Percentiles rank a stretch among this genome's conserved stretches.
These are phyloP conservation scores for Crotalaria pallida DNA, from an alignment of 306 rosid species.

Conservation along the genomic window DNA sequence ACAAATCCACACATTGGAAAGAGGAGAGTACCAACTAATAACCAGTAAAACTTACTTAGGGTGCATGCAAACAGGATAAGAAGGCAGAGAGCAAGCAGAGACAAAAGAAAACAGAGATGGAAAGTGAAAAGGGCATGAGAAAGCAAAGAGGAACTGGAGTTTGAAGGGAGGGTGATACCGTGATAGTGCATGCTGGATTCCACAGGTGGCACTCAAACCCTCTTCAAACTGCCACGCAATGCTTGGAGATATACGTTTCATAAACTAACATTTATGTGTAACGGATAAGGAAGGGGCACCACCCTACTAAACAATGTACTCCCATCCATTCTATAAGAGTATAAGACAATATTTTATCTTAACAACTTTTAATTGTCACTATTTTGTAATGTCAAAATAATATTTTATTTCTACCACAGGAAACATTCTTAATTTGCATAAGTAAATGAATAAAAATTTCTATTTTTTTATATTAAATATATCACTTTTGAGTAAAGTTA, in stretches of 20 bases:
- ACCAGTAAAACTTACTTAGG: neutral
- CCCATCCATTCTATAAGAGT: no score
- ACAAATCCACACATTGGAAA: neutral
- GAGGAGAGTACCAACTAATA: neutral
- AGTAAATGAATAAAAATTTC: no score
- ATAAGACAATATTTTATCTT: no score
- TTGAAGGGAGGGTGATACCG: no score
- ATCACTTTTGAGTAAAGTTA: no score
- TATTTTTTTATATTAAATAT: no score
- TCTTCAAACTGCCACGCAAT: slow-evolving; percentile 32
- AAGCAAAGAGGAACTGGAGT: neutral
- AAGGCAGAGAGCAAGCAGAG: neutral
- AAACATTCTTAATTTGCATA: no score
- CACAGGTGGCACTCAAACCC: slow-evolving; percentile 34
- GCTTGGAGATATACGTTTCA: neutral
- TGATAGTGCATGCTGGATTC: slow-evolving; percentile 23
- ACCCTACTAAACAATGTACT: no score
- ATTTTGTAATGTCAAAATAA: no score
- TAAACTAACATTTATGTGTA: neutral
- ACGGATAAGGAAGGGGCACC: no score
- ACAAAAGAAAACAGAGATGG: neutral
- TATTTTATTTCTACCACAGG: no score
- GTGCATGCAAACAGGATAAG: neutral
- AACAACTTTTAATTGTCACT: no score
- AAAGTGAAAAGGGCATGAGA: neutral